These are phyloP conservation scores for Kodamaea nitidulidarum DNA, from an alignment of 805 yeast genomes.

Conservation along the genomic window DNA sequence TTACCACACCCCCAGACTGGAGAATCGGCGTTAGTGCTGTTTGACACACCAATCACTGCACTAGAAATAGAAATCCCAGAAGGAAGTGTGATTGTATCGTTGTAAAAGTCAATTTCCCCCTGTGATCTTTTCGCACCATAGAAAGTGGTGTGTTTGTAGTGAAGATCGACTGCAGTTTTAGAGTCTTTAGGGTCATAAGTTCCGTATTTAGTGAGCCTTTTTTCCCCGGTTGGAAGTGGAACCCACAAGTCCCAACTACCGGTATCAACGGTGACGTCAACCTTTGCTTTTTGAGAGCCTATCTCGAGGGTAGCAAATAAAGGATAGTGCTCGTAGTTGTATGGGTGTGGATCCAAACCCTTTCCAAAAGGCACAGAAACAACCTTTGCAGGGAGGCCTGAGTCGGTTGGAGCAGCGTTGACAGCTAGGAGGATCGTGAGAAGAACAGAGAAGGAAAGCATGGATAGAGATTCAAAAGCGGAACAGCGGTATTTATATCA, in stretches of 20 bases:
- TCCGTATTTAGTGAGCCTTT: conserved; percentile 5
- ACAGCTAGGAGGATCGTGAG: too few relatives aligned
- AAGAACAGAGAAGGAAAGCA: too few relatives aligned
- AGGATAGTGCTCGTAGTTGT: not conserved
- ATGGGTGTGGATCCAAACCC: not conserved
- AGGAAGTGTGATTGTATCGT: not conserved
- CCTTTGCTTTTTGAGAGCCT: conserved; percentile 2
- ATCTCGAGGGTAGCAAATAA: not conserved
- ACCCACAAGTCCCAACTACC: conserved; percentile 10
- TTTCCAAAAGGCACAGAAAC: not conserved
- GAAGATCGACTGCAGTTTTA: conserved; percentile 5
- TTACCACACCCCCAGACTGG: conserved; percentile 13
- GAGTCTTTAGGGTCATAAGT: conserved; percentile 9
- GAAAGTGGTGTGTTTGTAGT: not conserved
- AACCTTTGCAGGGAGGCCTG: not conserved
- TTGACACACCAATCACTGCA: not conserved
- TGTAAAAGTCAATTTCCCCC: conserved; percentile 44
- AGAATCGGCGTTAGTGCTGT: not conserved
- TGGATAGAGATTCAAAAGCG: too few relatives aligned
- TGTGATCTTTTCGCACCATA: conserved; percentile 4
- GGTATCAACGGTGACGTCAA: conserved; percentile 5
- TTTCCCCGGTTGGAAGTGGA: conserved; percentile 2
- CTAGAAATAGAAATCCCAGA: conserved; percentile 14
- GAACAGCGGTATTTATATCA: too few relatives aligned
- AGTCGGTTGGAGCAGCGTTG: too few relatives aligned